A percentile compares a stretch with the other conserved stretches of the same genome.
Evolutionary conservation across 1,139 yeast genomes (phyloP).

Genomic region (Sugiyamaella neomexicana): DNA sequence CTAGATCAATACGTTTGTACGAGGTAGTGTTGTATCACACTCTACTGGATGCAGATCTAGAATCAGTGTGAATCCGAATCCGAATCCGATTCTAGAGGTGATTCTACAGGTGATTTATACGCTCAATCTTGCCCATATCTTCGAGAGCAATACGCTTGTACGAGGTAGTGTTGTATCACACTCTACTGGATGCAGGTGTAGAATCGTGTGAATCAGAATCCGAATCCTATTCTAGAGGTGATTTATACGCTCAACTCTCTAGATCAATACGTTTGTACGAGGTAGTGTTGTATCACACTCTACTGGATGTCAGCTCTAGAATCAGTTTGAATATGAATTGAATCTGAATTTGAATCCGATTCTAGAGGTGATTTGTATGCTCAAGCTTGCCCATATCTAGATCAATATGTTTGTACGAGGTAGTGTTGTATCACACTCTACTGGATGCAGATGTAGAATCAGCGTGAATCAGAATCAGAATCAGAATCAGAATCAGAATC

Average conservation of each 20-base stretch:
- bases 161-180: slow-evolving; percentile 62
- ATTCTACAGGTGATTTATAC: too few species aligned
- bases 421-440: slow-evolving; percentile 56
- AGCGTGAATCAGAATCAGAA: neutral
- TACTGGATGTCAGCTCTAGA: slow-evolving; percentile 44
- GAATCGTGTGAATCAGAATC: too few species aligned
- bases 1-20: slow-evolving; percentile 42
- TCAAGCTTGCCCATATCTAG: slow-evolving; percentile 22
- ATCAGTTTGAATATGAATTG: neutral
- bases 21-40: slow-evolving; percentile 61
- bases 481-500: slow-evolving; percentile 25
- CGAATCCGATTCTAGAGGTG: neutral
- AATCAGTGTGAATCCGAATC: neutral
- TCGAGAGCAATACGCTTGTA: slow-evolving; percentile 17
- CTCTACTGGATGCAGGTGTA: slow-evolving; percentile 44
- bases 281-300: slow-evolving; percentile 66
- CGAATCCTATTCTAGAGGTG: slow-evolving; percentile 32
- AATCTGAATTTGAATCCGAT: slow-evolving; percentile 25
- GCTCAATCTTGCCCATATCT: too few species aligned
- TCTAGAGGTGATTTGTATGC: too few species aligned
- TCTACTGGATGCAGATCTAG: slow-evolving; percentile 41
- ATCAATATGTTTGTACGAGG: slow-evolving; percentile 50
- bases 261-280: slow-evolving; percentile 43
- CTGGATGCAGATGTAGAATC: slow-evolving; percentile 33
- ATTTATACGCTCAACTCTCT: slow-evolving; percentile 45